These are phyloP conservation scores for Truncatella angustata DNA, from an alignment of 2,329 filamentous ascomycete genomes.

Conservation along the genomic window DNA sequence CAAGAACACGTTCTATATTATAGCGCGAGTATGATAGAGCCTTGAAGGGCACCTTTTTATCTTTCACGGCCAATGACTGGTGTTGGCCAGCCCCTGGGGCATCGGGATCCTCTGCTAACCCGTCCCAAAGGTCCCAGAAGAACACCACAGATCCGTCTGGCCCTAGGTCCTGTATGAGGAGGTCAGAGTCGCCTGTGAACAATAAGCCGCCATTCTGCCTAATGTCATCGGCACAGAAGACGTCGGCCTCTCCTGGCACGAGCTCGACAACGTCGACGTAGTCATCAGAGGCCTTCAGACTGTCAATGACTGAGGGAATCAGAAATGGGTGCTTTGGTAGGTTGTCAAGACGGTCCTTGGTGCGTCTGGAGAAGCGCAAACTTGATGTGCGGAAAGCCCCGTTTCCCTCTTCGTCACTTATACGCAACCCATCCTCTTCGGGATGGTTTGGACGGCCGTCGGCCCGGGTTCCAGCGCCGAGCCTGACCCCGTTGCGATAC, in stretches of 20 bases:
- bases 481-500: constrained; percentile 13
- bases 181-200: constrained; percentile 84
- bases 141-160: constrained; percentile 61
- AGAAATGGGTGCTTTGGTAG: constrained; percentile 62
- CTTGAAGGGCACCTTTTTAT: neutral
- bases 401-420: too few relatives aligned
- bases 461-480: constrained; percentile 19
- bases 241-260: constrained; percentile 82
- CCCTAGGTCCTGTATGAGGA: constrained; percentile 73
- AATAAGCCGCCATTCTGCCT: constrained; percentile 53
- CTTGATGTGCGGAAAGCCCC: neutral
- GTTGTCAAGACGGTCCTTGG: constrained; percentile 18
- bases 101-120: neutral
- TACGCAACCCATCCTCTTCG: too few relatives aligned
- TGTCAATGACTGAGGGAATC: constrained; percentile 74
- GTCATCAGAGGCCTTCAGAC: constrained; percentile 51
- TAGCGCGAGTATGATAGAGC: constrained; percentile 31
- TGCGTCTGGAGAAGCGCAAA: neutral
- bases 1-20: constrained; percentile 20
- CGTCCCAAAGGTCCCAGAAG: constrained; percentile 59
- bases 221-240: constrained; percentile 69
- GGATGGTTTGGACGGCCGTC: too few relatives aligned
- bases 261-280: constrained; percentile 47
- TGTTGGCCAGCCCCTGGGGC: constrained; percentile 15
- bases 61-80: neutral